Base-by-base conservation (phyloP, 31 red algal species). In the Porphyra umbilicalis region DNA sequence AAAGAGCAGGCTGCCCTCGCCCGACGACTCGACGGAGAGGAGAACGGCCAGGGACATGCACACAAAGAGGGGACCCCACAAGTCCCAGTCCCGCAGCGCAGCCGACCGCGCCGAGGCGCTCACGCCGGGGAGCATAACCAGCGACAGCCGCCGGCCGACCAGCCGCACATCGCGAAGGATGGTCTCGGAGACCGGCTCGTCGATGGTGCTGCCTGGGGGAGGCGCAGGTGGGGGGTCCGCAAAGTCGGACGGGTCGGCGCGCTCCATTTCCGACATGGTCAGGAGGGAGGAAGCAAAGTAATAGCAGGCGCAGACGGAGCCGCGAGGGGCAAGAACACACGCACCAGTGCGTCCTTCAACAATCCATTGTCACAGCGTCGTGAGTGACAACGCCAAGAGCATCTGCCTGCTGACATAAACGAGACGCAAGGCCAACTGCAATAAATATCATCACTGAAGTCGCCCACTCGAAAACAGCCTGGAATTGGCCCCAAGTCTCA, bases 41-140 rank as follows among this genome's bases (percentile, higher is more conserved):
- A 95, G 87, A 36, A 89, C 89, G 35, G 96, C 93, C 37, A 98
- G 88, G 40, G 86, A 90, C 93, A 98, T 95, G 87, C 96, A 95
- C 25, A 98, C 75, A 71, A 98, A 95, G 75, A 98, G 87, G 32
- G 93, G 93, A 1, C 96, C 96, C 96, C 96, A 98, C 7, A 98
- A 81, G 76, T 98, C 96, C 96, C 96, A 98, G 81, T 98, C 96
- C 25, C 93, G 92, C 81, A 98, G 77, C 80, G 96, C 96, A 1
- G 96, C 90, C 68, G 87, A 93, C 83, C 94, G 84, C 38, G 93
- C 88, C 77, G 89, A 86, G 25, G 93, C 85, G 74, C 87, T 92
- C 15, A 95, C 88, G 18, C 79, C 81, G 14, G 93, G 93, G 16
- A 95, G 77, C 76, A 95, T 86, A 34, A 95, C 93, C 84, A 95